Evolutionary conservation across 2,329 filamentous ascomycete species (phyloP).

Genomic region (Aspergillus oerlinghausenensis): DNA sequence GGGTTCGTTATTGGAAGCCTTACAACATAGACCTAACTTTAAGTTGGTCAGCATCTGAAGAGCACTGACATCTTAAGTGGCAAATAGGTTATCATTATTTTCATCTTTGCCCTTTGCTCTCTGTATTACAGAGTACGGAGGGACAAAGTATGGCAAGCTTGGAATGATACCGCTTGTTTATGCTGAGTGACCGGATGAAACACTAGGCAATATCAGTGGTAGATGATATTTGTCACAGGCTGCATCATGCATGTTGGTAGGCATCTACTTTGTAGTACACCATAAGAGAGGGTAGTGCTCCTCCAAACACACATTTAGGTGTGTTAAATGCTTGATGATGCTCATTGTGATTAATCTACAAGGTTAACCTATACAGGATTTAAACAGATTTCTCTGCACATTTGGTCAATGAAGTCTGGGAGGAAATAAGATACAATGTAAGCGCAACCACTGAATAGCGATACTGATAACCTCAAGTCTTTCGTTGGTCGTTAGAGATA

Average conservation of each 20-base stretch:
- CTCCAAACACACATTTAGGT: neutral
- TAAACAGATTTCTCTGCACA: neutral
- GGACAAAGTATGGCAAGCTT: neutral
- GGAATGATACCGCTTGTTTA: neutral
- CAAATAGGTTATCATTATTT: neutral
- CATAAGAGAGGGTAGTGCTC: neutral
- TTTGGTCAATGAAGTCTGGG: neutral
- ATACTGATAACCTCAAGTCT: neutral
- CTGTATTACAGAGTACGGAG: neutral
- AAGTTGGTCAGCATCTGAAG: constrained; percentile 1
- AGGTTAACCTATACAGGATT: neutral
- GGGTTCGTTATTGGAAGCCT: constrained; percentile 11
- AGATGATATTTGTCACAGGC: neutral
- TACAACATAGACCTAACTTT: constrained; percentile 4
- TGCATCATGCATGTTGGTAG: neutral
- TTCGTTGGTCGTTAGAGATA: neutral
- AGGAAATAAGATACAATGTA: neutral
- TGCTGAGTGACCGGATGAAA: neutral
- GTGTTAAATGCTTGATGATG: neutral
- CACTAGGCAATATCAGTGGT: neutral
- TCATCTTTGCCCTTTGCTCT: neutral
- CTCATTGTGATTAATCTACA: neutral
- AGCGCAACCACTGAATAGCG: neutral
- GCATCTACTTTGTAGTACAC: neutral
- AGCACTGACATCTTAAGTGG: neutral